These are phyloP conservation scores for Breynia disticha DNA, from an alignment of 441 rosid genomes.

Conservation along the genomic window DNA sequence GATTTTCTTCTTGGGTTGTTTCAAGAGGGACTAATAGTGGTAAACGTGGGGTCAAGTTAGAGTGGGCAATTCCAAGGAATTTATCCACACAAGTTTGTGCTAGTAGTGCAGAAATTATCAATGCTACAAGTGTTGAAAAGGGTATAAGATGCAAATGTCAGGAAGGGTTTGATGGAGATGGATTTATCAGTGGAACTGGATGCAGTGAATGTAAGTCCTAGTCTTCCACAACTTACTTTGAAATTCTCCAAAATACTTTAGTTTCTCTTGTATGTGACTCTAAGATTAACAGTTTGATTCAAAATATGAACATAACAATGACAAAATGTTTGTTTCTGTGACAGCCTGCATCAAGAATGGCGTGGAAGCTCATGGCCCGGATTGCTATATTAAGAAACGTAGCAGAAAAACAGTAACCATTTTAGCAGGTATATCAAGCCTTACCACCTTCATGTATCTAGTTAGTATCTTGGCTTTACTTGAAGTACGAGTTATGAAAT, in stretches of 20 bases:
- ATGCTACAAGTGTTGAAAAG: conserved; percentile 49
- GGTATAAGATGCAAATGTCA: conserved; percentile 61
- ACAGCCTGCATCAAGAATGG: conserved; percentile 64
- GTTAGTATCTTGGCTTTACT: background rate
- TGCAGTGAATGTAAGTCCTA: conserved; percentile 53
- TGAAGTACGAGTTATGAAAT: background rate
- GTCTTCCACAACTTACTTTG: background rate
- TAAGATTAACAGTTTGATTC: too few relatives aligned
- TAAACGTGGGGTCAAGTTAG: conserved; percentile 69
- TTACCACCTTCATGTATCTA: background rate
- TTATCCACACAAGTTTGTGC: conserved; percentile 35
- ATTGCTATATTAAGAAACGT: conserved; percentile 29
- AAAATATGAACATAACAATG: too few relatives aligned
- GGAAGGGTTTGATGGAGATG: conserved; percentile 66
- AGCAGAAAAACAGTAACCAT: conserved; percentile 36
- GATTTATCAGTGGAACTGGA: conserved; percentile 51
- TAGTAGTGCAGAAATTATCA: conserved; percentile 36
- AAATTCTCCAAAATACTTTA: background rate
- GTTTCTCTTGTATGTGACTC: too few relatives aligned
- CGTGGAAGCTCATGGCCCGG: conserved; percentile 37
- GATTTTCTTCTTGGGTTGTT: conserved; percentile 74
- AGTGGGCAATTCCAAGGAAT: conserved; percentile 69
- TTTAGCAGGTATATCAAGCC: conserved; percentile 40
- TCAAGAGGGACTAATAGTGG: conserved; percentile 45
- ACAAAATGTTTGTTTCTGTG: background rate